Base-by-base conservation (phyloP, 1,139 yeast species). In the Debaryomyces singareniensis region DNA sequence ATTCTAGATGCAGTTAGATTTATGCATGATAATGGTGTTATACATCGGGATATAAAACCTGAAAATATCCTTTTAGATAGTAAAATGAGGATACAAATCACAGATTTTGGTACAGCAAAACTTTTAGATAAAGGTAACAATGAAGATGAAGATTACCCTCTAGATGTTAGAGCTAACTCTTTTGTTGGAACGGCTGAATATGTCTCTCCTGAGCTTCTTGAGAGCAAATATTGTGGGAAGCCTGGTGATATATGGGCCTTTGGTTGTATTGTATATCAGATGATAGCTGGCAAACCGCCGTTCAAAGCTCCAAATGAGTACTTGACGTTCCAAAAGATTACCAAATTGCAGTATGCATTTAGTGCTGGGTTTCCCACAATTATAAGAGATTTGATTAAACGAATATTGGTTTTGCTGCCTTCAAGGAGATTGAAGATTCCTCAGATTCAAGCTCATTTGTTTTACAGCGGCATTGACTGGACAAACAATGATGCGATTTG, bases 131-230 rank as follows among this genome's bases (percentile, higher is more conserved):
- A 63, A 37, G 62, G 63, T 28, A 64, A 58, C 24, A 66, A 50
- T 31, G 58, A 51, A 21, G 49, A 49, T 32, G 69, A 64, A 39
- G 60, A 61, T 30, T 63, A 68, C 35, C 71, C 69, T 1, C 46
- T 62, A 11, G 75, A 68, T 40, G 73, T 69, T 5, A 45, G 75
- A 40, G 77, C 75, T 3, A 76, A 80, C 11, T 80, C 89, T 0
- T 82, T 82, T 56, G 94, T 82, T 4, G 93, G 94, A 0, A 91
- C 99, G 2, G 95, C 95, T 0, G 81, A 75, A 38, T 75, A 75
- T 39, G 91, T 82, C 2, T 77, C 87, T 0, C 93, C 93, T 0
- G 94, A 83, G 45, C 52, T 83, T 22, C 55, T 83, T 30, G 75
- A 78, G 33, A 69, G 64, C 44, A 82, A 82, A 45, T 74, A 76